Conservation (phyloP, 2,329 filamentous ascomycete genomes). For the Diaporthe vaccinii region DNA sequence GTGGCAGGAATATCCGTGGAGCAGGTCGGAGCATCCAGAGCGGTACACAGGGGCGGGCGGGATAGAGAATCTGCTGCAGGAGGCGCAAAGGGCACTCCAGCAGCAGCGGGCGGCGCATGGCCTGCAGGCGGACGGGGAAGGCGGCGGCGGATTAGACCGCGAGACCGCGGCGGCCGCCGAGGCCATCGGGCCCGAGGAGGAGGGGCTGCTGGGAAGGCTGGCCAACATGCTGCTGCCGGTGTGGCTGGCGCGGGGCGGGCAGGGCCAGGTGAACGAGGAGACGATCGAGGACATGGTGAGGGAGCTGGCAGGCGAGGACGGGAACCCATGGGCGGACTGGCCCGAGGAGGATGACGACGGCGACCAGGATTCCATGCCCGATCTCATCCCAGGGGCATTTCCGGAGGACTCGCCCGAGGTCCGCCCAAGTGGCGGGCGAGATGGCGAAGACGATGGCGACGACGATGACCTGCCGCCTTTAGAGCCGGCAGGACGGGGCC, state of each 20-base stretch:
- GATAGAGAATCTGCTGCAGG: conserved; percentile 18
- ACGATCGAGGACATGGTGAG: neutral
- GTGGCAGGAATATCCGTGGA: conserved; percentile 60
- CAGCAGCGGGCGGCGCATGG: conserved; percentile 22
- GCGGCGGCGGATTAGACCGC: neutral
- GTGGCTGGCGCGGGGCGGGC: conserved; percentile 20
- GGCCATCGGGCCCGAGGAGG: neutral
- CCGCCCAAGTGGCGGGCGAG: neutral
- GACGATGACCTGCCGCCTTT: conserved; percentile 13
- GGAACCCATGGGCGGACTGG: conserved; percentile 14
- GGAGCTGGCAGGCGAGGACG: neutral
- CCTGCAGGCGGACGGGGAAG: neutral
- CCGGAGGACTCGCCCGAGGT: conserved; percentile 5
- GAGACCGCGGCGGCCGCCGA: neutral
- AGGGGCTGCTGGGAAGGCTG: conserved; percentile 24
- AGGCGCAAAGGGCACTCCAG: conserved; percentile 22
- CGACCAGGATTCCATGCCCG: conserved; percentile 9
- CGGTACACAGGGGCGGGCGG: conserved; percentile 5
- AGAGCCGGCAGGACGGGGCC: neutral
- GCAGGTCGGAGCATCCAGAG: neutral
- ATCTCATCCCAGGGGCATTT: neutral
- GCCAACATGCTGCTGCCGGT: conserved; percentile 30
- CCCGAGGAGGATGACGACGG: neutral
- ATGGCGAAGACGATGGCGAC: neutral
- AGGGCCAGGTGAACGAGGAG: conserved; percentile 4